phyloP scores from a whole-genome alignment of 2,329 filamentous ascomycete genomes.

The Sordariomycetes sp. region DNA sequence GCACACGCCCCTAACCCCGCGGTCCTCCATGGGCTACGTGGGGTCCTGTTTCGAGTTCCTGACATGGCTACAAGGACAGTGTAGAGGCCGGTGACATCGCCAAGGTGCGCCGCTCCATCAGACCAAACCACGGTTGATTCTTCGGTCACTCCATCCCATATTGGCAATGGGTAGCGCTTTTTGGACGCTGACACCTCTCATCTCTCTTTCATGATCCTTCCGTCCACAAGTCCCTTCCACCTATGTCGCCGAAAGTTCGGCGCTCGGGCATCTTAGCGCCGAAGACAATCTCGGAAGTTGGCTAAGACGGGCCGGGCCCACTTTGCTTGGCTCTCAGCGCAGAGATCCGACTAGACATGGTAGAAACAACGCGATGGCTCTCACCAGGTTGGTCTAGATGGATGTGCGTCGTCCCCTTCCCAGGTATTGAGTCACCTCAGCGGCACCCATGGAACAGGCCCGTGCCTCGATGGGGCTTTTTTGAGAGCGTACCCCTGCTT shows the following conservation, averaged over 20 bases:
- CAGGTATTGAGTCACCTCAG: neutral
- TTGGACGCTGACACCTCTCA: neutral
- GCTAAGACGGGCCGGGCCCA: slow-evolving; percentile 1
- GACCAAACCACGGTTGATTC: neutral
- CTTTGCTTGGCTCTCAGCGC: neutral
- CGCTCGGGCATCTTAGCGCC: neutral
- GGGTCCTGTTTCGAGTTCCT: neutral
- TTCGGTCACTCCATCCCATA: neutral
- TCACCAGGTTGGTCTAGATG: neutral
- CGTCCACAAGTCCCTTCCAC: neutral
- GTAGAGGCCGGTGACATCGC: neutral
- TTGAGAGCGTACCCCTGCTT: neutral
- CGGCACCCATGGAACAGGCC: neutral
- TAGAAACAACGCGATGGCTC: neutral
- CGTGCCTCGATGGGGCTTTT: neutral
- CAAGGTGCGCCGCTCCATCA: neutral
- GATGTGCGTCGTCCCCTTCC: neutral
- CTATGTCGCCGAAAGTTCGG: neutral
- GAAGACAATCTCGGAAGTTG: slow-evolving; percentile 2
- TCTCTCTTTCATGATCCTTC: neutral
- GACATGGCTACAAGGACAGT: neutral
- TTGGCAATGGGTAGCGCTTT: neutral
- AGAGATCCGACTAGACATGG: neutral
- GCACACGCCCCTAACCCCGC: neutral
- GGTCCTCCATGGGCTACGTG: neutral